Evolutionary conservation across 2,329 filamentous ascomycete genomes (phyloP), one percentile per base, ranked within the genome.

Genomic region (Alternaria metachromatica): DNA sequence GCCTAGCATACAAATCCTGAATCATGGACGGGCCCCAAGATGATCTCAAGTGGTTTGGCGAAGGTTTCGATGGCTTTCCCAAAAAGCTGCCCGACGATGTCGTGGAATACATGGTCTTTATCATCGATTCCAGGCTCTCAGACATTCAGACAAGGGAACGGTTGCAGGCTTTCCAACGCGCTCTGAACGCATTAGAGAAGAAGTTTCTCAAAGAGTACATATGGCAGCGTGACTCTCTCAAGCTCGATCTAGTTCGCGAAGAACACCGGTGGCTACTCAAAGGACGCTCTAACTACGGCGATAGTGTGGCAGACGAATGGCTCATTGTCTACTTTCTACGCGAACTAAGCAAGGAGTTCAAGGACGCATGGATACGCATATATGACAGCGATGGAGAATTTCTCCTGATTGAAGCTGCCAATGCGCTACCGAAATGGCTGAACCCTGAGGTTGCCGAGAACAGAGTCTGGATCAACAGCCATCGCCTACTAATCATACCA

Each of bases 251-350:
- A 28, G 76, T 82, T 46, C 84, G 84, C 84, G 73, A 90, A 84
- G 80, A 90, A 72, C 88, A 82, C 3, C 76, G 80, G 53, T 84
- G 82, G 70, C 89, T 90, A 67, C 86, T 99, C 6, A 87, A 88
- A 66, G 95, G 95, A 20, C 84, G 85, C 55, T 96, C 93, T 1
- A 92, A 95, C 77, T 98, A 94, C 74, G 94, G 95, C 9, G 96
- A 99, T 80, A 96, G 94, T 0, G 90, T 98, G 5, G 95, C 97
- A 75, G 96, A 99, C 73, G 96, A 99, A 82, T 99, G 96, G 96
- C 87, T 98, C 6, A 90, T 98, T 63, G 94, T 98, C 20, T 97
- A 94, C 81, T 83, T 98, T 6, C 84, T 99, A 28, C 89, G 92
- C 48, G 91, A 97, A 80, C 82, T 98, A 71, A 94, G 90, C 71